phyloP scores from a whole-genome alignment of 164 flowering plant species.

The Berberis thunbergii region DNA sequence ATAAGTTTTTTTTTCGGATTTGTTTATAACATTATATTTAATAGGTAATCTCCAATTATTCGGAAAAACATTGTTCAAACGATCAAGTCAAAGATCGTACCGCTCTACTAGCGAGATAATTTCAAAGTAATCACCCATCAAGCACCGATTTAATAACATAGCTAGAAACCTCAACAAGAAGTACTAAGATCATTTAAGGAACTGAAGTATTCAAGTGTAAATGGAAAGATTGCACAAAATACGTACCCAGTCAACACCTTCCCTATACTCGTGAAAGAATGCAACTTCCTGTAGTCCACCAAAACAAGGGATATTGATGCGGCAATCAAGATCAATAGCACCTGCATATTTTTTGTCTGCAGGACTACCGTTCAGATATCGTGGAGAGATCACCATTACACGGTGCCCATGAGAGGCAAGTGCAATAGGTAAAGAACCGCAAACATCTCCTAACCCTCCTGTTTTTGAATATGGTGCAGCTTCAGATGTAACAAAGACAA shows the following conservation, averaged over 20 bases:
- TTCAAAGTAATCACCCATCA: no score
- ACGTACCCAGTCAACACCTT: conserved; percentile 94
- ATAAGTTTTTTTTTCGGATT: no score
- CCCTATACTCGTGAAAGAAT: conserved; percentile 76
- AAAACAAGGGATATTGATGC: conserved; percentile 52
- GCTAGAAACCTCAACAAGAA: no score
- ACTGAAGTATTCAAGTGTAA: background rate
- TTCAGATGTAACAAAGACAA: conserved; percentile 80
- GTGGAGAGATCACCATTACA: conserved; percentile 92
- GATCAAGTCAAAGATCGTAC: no score
- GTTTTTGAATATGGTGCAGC: conserved; percentile 96
- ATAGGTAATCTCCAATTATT: no score
- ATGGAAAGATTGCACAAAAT: background rate
- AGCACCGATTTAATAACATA: no score
- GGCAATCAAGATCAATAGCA: conserved; percentile 40
- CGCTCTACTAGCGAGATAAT: no score
- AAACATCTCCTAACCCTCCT: conserved; percentile 95
- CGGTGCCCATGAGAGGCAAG: conserved; percentile 81
- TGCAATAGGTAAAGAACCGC: conserved; percentile 90
- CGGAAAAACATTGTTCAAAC: no score
- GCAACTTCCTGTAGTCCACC: conserved; percentile 72
- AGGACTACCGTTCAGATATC: conserved; percentile 55
- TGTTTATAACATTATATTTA: no score
- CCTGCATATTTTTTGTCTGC: conserved; percentile 38
- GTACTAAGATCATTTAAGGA: background rate